These are phyloP conservation scores for Candida silvatica DNA, from an alignment of 805 yeast species.

Conservation along the genomic window DNA sequence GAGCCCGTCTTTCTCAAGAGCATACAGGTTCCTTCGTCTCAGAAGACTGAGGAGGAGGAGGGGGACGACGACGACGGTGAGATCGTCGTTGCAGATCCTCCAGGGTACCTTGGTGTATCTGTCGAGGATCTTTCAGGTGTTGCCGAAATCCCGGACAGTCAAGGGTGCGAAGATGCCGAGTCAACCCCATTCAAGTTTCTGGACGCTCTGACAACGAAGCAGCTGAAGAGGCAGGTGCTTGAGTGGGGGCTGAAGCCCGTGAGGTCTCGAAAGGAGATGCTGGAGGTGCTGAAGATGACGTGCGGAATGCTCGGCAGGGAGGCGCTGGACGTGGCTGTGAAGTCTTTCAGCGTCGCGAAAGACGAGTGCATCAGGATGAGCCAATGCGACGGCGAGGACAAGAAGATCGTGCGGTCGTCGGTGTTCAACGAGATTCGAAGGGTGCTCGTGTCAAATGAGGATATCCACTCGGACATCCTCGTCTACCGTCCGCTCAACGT, in stretches of 20 bases:
- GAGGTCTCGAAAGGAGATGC: constrained; percentile 23
- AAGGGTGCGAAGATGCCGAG: not conserved
- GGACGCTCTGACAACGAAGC: constrained; percentile 2
- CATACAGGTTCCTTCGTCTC: too few species aligned
- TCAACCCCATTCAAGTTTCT: not conserved
- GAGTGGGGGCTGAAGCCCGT: constrained; percentile 26
- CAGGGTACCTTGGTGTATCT: too few species aligned
- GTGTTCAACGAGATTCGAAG: constrained; percentile 12
- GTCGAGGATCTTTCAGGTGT: too few species aligned
- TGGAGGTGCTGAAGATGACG: constrained; percentile 18
- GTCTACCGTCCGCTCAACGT: constrained; percentile 19
- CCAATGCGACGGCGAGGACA: not conserved
- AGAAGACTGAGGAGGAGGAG: constrained; percentile 1
- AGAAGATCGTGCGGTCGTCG: constrained; percentile 4
- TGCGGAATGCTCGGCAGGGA: constrained; percentile 8
- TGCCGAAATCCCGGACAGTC: constrained; percentile 4
- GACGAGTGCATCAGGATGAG: not conserved
- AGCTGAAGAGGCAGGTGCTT: constrained; percentile 7
- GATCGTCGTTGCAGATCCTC: too few species aligned
- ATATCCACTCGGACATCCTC: constrained; percentile 12
- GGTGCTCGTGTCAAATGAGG: constrained; percentile 9
- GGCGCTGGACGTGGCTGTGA: not conserved
- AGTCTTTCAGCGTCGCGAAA: not conserved
- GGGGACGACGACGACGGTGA: too few species aligned
- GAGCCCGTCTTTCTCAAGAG: too few species aligned